Evolutionary conservation across 768 basidiomycete genomes (phyloP).

Genomic region (Mycena kentingensis): DNA sequence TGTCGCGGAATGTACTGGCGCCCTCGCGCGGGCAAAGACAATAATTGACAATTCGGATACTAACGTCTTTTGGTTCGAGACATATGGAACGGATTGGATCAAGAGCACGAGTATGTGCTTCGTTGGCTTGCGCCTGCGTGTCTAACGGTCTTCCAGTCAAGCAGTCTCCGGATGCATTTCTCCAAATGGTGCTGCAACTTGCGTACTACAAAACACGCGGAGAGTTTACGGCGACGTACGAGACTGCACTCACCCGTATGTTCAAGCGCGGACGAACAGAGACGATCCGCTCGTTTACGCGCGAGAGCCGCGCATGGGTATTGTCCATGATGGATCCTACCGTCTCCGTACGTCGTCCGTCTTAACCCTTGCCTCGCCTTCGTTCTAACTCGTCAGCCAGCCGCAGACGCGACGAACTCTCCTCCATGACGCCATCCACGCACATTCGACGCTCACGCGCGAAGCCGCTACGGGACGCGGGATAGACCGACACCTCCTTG

Average conservation of each 20-base stretch:
- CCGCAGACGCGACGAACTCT: conserved; percentile 42
- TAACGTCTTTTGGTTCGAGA: conserved; percentile 77
- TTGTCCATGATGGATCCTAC: conserved; percentile 66
- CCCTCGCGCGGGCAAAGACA: conserved; percentile 53
- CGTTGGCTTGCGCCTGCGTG: neutral
- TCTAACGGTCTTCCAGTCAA: conserved; percentile 30
- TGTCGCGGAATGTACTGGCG: conserved; percentile 55
- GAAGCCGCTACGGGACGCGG: conserved; percentile 81
- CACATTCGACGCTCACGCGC: conserved; percentile 71
- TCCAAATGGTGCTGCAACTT: conserved; percentile 90
- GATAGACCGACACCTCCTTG: conserved; percentile 90
- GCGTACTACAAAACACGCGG: conserved; percentile 85
- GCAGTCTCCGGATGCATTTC: conserved; percentile 75
- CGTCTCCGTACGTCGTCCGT: conserved; percentile 42
- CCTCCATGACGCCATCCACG: conserved; percentile 67
- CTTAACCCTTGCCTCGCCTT: neutral
- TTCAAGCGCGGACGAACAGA: conserved; percentile 90
- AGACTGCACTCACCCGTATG: conserved; percentile 86
- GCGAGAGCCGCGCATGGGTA: conserved; percentile 76
- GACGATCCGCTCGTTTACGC: conserved; percentile 75
- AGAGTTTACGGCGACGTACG: conserved; percentile 85
- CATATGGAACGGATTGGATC: conserved; percentile 89
- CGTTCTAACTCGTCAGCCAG: conserved; percentile 29
- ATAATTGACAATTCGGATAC: conserved; percentile 82
- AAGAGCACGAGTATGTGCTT: conserved; percentile 60